Evolutionary conservation across 768 basidiomycete genomes (phyloP).

Genomic region (Boletus coccyginus): DNA sequence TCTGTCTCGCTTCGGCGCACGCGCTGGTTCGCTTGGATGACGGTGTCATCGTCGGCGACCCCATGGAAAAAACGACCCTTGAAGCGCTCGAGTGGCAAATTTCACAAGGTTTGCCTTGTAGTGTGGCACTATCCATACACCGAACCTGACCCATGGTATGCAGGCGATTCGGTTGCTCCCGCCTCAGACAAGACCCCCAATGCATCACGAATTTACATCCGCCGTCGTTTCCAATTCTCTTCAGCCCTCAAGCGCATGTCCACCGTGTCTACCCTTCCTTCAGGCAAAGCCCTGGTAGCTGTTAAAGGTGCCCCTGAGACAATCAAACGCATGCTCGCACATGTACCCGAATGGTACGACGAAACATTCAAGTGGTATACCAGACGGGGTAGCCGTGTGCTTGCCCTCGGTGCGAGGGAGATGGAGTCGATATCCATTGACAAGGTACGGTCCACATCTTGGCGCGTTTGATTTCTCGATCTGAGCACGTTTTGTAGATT

Average conservation of each 20-base stretch:
- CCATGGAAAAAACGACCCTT: conserved; percentile 97
- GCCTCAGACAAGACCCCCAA: conserved; percentile 48
- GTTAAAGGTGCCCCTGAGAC: conserved; percentile 99
- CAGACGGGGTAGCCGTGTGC: conserved; percentile 86
- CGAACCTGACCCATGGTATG: background rate
- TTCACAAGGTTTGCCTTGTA: conserved; percentile 47
- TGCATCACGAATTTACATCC: conserved; percentile 64
- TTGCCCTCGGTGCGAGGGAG: conserved; percentile 88
- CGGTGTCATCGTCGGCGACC: conserved; percentile 92
- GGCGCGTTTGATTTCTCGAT: background rate
- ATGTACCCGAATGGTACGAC: conserved; percentile 80
- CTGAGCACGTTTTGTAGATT: conserved; percentile 48
- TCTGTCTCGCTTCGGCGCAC: conserved; percentile 91
- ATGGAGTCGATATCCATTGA: conserved; percentile 68
- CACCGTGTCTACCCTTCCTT: conserved; percentile 70
- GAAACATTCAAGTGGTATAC: conserved; percentile 96
- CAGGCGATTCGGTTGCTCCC: conserved; percentile 70
- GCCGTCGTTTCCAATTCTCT: conserved; percentile 96
- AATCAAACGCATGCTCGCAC: conserved; percentile 79
- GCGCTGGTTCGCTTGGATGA: conserved; percentile 94
- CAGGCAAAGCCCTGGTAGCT: conserved; percentile 59
- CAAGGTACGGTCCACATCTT: conserved; percentile 49
- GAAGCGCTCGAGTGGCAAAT: conserved; percentile 90
- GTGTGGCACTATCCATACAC: background rate
- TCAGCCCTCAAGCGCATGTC: conserved; percentile 98